Percentiles rank a stretch among this genome's conserved stretches.
Evolutionary conservation across 352 stramenopile species (phyloP).

Genomic region (Pythium aphanidermatum): DNA sequence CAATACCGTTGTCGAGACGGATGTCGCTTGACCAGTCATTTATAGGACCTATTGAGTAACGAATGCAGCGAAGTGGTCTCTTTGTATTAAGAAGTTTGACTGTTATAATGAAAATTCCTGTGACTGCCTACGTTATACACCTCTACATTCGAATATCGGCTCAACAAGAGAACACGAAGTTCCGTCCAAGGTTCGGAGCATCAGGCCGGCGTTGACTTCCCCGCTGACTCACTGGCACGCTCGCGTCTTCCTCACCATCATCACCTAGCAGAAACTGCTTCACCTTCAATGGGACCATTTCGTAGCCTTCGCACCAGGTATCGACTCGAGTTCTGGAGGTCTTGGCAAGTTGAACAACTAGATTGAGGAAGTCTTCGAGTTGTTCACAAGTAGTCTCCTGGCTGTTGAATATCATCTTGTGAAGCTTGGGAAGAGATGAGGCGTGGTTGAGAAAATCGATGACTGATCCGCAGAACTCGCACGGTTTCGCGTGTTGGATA

Average conservation of each 20-base stretch:
- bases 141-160: too few species aligned
- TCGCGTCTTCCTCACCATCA: neutral
- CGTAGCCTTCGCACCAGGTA: neutral
- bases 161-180: too few species aligned
- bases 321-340: neutral
- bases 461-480: neutral
- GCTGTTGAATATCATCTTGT: conserved; percentile 1
- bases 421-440: neutral
- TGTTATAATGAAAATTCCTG: too few species aligned
- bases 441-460: neutral
- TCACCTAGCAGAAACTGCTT: conserved; percentile 12
- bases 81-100: too few species aligned
- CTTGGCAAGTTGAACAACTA: neutral
- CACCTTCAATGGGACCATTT: conserved; percentile 6
- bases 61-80: too few species aligned
- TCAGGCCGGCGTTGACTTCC: too few species aligned
- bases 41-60: too few species aligned
- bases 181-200: too few species aligned
- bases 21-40: too few species aligned
- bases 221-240: too few species aligned
- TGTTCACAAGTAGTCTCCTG: neutral
- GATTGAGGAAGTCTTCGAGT: conserved; percentile 3
- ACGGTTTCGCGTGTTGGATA: neutral
- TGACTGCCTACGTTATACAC: too few species aligned
- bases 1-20: too few species aligned